phyloP scores from a whole-genome alignment of 2,329 filamentous ascomycete species.

The Acrocalymma vagum region DNA sequence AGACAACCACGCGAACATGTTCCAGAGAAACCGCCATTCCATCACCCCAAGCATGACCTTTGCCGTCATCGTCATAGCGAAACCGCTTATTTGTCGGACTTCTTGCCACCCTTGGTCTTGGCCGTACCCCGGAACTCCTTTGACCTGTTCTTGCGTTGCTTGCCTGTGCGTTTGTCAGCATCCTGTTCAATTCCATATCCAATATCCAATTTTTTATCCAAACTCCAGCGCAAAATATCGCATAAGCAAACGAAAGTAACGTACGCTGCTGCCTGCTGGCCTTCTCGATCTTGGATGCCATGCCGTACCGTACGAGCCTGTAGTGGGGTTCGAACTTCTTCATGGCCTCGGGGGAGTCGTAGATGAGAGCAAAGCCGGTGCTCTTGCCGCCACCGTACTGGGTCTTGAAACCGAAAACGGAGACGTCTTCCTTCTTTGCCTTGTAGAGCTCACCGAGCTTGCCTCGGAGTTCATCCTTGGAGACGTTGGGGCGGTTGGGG shows the following conservation, averaged over 20 bases:
- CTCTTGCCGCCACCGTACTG: conserved; percentile 99
- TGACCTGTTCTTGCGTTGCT: conserved; percentile 99
- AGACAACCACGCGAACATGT: conserved; percentile 40
- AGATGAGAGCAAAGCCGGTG: conserved; percentile 97
- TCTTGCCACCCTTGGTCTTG: conserved; percentile 95
- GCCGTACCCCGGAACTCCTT: conserved; percentile 98
- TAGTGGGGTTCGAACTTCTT: conserved; percentile 99
- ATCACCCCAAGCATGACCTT: conserved; percentile 40
- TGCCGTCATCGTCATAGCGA: conserved; percentile 35
- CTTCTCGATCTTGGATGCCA: conserved; percentile 95
- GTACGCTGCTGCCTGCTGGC: conserved; percentile 98
- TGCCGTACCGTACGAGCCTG: conserved; percentile 92
- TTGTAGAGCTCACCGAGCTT: conserved; percentile 98
- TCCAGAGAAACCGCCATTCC: conserved; percentile 42
- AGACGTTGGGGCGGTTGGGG: conserved; percentile 97
- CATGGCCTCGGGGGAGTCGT: conserved; percentile 97
- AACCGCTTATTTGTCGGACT: conserved; percentile 78
- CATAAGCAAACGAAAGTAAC: conserved; percentile 54
- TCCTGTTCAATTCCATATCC: conserved; percentile 20
- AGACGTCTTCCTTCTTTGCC: conserved; percentile 96
- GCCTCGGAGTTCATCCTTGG: conserved; percentile 96
- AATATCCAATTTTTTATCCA: conserved; percentile 13
- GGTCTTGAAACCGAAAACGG: conserved; percentile 97
- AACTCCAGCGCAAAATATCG: no score
- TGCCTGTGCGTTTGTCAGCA: conserved; percentile 72